These are phyloP conservation scores for Citrus unshiu DNA, from an alignment of 345 rosid genomes.

Conservation along the genomic window DNA sequence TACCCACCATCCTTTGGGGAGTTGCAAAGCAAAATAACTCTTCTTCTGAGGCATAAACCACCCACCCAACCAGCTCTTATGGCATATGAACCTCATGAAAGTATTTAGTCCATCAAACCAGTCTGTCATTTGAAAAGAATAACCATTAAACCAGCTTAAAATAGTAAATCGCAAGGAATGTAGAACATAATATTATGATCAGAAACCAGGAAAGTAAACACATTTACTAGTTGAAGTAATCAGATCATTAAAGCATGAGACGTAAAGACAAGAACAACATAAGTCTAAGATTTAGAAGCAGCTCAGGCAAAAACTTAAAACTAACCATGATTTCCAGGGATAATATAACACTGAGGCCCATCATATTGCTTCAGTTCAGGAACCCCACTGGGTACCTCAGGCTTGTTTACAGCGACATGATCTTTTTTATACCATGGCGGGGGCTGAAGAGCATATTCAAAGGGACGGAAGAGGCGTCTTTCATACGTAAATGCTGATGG, in stretches of 20 bases:
- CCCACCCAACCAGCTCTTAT: constrained; percentile 99
- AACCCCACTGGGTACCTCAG: constrained; percentile 74
- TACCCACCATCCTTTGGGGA: constrained; percentile 94
- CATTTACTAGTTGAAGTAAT: neutral
- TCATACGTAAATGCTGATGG: constrained; percentile 90
- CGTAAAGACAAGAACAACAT: neutral
- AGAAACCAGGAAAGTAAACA: neutral
- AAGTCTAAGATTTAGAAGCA: neutral
- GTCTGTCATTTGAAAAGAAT: constrained; percentile 39
- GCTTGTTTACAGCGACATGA: constrained; percentile 79
- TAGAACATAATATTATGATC: neutral
- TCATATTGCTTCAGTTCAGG: constrained; percentile 72
- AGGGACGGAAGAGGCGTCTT: constrained; percentile 85
- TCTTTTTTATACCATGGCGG: constrained; percentile 74
- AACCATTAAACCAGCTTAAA: neutral
- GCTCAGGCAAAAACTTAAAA: constrained; percentile 22
- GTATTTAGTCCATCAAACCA: constrained; percentile 99
- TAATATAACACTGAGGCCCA: constrained; percentile 91
- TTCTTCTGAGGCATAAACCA: constrained; percentile 99
- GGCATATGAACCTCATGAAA: constrained; percentile 97
- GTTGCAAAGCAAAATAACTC: constrained; percentile 96
- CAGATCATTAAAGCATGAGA: constrained; percentile 6
- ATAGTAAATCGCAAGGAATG: neutral
- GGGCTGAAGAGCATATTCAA: constrained; percentile 96
- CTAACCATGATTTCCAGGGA: constrained; percentile 99